These are phyloP conservation scores for Vitis amurensis DNA, from an alignment of 164 flowering plant genomes.

Conservation along the genomic window DNA sequence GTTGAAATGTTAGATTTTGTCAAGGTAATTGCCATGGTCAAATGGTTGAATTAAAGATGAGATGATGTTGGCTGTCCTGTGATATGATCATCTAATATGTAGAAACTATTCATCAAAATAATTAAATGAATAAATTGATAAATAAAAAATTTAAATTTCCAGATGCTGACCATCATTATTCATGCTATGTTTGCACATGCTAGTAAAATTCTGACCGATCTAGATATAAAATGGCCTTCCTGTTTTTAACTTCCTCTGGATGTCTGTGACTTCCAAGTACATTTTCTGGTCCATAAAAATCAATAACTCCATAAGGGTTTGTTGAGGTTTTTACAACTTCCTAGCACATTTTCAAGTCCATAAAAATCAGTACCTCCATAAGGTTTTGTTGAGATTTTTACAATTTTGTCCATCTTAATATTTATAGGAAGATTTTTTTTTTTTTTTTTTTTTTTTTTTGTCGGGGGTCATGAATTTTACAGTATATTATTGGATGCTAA, in stretches of 20 bases:
- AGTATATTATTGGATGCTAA: not conserved
- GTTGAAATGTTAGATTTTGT: conserved; percentile 63
- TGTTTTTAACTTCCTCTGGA: not conserved
- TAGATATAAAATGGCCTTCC: not conserved
- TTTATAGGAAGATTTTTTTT: not conserved
- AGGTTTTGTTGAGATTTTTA: too few relatives aligned
- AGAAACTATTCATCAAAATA: too few relatives aligned
- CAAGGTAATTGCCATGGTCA: conserved; percentile 37
- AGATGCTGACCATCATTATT: not conserved
- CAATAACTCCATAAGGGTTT: not conserved
- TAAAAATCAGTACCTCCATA: too few relatives aligned
- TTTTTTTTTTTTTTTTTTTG: not conserved
- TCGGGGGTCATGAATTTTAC: not conserved
- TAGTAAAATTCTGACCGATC: not conserved
- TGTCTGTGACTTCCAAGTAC: not conserved
- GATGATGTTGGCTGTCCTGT: not conserved
- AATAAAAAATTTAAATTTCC: not conserved
- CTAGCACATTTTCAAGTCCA: too few relatives aligned
- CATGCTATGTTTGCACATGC: not conserved
- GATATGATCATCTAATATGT: not conserved
- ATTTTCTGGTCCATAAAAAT: not conserved
- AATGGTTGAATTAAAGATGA: not conserved
- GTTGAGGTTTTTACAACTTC: not conserved
- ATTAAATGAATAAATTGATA: not conserved
- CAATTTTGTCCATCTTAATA: too few relatives aligned